Evolutionary conservation across 163 green algal genomes (phyloP).

Genomic region (Chlamydomonas reinhardtii): DNA sequence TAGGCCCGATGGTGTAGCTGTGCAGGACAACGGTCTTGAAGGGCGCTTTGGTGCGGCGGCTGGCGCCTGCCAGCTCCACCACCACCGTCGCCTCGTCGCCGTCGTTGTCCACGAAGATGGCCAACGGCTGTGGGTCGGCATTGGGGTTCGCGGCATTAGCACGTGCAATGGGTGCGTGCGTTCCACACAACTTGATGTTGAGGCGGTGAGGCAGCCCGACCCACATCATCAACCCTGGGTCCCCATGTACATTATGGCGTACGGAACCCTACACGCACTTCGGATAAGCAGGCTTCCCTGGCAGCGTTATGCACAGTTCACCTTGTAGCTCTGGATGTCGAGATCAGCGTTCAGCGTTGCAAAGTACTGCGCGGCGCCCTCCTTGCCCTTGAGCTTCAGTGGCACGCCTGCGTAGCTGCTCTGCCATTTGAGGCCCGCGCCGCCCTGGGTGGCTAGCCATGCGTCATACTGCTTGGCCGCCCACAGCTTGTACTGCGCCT

Average conservation of each 20-base stretch:
- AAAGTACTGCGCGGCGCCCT: conserved; percentile 25
- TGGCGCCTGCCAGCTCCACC: conserved; percentile 21
- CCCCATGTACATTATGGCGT: too few species aligned
- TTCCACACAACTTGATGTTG: too few species aligned
- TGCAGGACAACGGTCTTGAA: conserved; percentile 40
- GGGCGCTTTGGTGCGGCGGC: conserved; percentile 18
- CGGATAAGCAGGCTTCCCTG: too few species aligned
- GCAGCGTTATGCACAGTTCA: too few species aligned
- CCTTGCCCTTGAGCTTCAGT: conserved; percentile 37
- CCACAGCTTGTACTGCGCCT: conserved; percentile 36
- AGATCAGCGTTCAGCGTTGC: conserved; percentile 9
- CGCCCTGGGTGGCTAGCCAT: conserved; percentile 9
- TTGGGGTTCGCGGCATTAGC: not conserved
- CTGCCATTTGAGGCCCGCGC: conserved; percentile 21
- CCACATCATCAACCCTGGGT: too few species aligned
- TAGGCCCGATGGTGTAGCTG: conserved; percentile 19
- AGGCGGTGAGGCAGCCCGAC: too few species aligned
- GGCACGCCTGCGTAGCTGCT: conserved; percentile 5
- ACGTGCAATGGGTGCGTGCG: too few species aligned
- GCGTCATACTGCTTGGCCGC: not conserved
- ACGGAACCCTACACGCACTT: too few species aligned
- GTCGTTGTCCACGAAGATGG: conserved; percentile 49
- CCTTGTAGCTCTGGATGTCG: conserved; percentile 29
- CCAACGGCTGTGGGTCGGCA: conserved; percentile 6
- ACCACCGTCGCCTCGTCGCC: conserved; percentile 44